Conservation (phyloP, 2,329 filamentous ascomycete species). For the Hypoxylon sp. region DNA sequence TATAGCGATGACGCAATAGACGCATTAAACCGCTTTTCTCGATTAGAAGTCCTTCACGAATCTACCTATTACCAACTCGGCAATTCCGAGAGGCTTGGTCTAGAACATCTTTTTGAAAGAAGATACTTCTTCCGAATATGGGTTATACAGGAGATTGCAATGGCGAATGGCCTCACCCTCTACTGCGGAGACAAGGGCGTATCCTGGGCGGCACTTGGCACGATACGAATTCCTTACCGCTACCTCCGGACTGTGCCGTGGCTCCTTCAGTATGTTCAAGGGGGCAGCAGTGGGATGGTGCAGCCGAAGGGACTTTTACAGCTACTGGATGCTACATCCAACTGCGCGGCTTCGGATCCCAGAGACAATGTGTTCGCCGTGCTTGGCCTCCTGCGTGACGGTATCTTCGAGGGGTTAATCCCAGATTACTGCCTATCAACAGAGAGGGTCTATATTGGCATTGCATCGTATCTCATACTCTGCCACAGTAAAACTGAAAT, state of each 20-base stretch:
- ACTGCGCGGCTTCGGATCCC: constrained; percentile 15
- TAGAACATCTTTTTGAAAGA: constrained; percentile 14
- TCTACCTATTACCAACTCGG: neutral
- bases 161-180: constrained; percentile 34
- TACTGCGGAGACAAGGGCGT: constrained; percentile 21
- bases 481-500: constrained; percentile 9
- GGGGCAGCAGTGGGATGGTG: neutral
- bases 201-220: constrained; percentile 2
- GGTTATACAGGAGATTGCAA: constrained; percentile 31
- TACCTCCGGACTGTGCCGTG: neutral
- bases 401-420: constrained; percentile 14
- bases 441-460: constrained; percentile 19
- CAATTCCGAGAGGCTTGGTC: neutral
- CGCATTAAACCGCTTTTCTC: neutral
- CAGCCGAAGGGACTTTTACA: constrained; percentile 7
- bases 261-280: constrained; percentile 9
- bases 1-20: constrained; percentile 16
- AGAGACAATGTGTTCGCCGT: constrained; percentile 24
- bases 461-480: constrained; percentile 21
- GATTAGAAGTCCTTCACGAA: neutral
- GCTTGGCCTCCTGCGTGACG: constrained; percentile 17
- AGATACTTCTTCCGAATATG: constrained; percentile 30
- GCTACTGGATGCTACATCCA: constrained; percentile 11
- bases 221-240: constrained; percentile 1
- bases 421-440: constrained; percentile 21